Evolutionary conservation across 768 basidiomycete genomes (phyloP), one percentile per base, ranked within the genome.

Genomic region (Daedalea quercina): DNA sequence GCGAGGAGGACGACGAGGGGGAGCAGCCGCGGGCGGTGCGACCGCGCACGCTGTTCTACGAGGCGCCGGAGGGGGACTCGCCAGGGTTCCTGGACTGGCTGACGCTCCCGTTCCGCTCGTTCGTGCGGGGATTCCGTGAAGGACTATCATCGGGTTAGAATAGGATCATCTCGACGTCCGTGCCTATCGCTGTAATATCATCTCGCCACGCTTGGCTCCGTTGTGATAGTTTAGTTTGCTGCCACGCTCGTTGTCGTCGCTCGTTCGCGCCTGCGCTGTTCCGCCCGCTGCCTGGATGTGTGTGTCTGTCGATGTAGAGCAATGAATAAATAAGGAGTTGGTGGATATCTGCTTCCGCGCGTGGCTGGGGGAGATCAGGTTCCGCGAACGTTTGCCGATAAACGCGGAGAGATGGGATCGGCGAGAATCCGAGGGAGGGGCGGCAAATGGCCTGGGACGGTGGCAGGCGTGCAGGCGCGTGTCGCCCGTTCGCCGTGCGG

Each of bases 71-170:
- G 54, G 69, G 63, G 55, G 77, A 80, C 25, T 63, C 71, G 6
- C 76, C 78, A n/a, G 70, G 70, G 42, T 57, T 75, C 31, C 61
- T 81, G 50, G 78, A 78, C 31, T 85, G 81, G 84, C 73, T 86
- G 60, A 67, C 79, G 65, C 69, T 78, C 37, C 84, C 85, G 4
- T 72, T 85, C 66, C 75, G 77, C 61, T 78, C 80, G 6, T 85
- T 87, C 63, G 72, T 82, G 51, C 76, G 78, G 56, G 85, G 84
- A 19, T 85, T 87, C 69, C 78, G 77, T 58, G 82, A 85, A 67
- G 59, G 59, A 9, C 45, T 62, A 35, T 51, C 59, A 35, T 56
- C 56, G 13, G 48, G 51, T 46, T 47, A n/a, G 37, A 15, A 15
- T 40, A 40, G 37, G 37, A 40, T 40, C 37, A 40, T 40, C 19